Percentiles rank a stretch among this genome's conserved stretches.
Evolutionary conservation across 805 yeast genomes (phyloP).

Genomic region (Candida ponderosae): DNA sequence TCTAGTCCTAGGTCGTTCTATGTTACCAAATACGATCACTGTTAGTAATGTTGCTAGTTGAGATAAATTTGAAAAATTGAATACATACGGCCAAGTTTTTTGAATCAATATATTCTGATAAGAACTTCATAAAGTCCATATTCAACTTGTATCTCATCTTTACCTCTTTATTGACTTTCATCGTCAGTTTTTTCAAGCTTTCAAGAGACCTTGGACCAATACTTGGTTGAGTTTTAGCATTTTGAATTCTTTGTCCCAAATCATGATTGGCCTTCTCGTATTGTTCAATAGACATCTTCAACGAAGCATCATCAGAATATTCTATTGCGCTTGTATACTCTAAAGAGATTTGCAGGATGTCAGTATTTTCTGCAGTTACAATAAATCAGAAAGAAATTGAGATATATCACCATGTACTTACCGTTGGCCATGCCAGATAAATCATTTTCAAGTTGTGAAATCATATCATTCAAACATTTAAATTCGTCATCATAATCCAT

Average conservation of each 20-base stretch:
- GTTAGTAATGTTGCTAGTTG: background rate
- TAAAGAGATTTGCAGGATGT: no score
- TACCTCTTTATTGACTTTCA: constrained; percentile 6
- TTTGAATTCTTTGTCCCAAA: background rate
- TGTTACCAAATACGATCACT: background rate
- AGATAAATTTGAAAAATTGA: background rate
- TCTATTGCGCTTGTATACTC: no score
- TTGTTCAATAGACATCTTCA: no score
- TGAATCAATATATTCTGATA: constrained; percentile 15
- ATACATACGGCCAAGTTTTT: constrained; percentile 9
- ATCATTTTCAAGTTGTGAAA: background rate
- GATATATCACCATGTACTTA: no score
- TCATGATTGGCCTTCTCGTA: background rate
- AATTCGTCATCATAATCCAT: background rate
- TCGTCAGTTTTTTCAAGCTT: constrained; percentile 1
- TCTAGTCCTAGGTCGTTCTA: constrained; percentile 1
- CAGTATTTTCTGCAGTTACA: no score
- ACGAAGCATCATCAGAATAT: no score
- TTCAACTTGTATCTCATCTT: constrained; percentile 11
- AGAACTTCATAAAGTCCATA: constrained; percentile 8
- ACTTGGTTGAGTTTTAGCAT: constrained; percentile 1
- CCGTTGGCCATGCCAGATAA: background rate
- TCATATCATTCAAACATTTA: background rate
- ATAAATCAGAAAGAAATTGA: no score
- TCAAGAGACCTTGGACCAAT: constrained; percentile 6